phyloP scores from a whole-genome alignment of 805 yeast genomes.

The Tetrapisispora arboricola region DNA sequence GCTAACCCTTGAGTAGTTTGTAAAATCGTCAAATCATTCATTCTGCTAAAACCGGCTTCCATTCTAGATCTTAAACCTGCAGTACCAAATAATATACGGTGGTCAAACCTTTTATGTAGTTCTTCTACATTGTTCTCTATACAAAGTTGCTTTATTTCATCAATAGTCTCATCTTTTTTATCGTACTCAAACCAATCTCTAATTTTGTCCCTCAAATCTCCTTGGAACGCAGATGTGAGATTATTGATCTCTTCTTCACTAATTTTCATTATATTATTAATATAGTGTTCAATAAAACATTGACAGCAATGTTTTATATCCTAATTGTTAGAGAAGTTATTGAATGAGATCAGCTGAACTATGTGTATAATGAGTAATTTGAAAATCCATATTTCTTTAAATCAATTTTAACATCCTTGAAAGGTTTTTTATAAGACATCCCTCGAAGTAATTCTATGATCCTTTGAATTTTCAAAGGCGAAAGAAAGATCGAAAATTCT shows the following conservation, averaged over 20 bases:
- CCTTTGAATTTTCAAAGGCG: too few species aligned
- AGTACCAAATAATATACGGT: conserved; percentile 79
- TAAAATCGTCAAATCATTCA: conserved; percentile 80
- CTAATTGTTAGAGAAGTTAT: too few species aligned
- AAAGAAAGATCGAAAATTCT: too few species aligned
- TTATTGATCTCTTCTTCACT: not conserved
- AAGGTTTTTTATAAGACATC: too few species aligned
- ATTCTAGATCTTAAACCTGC: conserved; percentile 83
- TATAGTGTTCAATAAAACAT: too few species aligned
- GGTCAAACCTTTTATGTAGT: conserved; percentile 41
- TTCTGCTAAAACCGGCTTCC: conserved; percentile 84
- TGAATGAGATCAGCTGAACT: too few species aligned
- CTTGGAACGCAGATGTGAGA: conserved; percentile 5
- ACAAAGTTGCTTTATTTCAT: conserved; percentile 43
- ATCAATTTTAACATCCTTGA: too few species aligned
- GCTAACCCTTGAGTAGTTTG: conserved; percentile 87
- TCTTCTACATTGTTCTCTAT: conserved; percentile 30
- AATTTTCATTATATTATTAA: not conserved
- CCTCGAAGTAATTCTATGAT: too few species aligned
- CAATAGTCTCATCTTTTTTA: conserved; percentile 37
- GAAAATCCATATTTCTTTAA: too few species aligned
- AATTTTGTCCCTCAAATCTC: conserved; percentile 11
- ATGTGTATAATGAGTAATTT: too few species aligned
- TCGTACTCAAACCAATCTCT: conserved; percentile 25
- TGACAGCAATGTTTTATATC: too few species aligned